These are phyloP conservation scores for Calendula officinalis DNA, from an alignment of 129 eudicot species.

Conservation along the genomic window DNA sequence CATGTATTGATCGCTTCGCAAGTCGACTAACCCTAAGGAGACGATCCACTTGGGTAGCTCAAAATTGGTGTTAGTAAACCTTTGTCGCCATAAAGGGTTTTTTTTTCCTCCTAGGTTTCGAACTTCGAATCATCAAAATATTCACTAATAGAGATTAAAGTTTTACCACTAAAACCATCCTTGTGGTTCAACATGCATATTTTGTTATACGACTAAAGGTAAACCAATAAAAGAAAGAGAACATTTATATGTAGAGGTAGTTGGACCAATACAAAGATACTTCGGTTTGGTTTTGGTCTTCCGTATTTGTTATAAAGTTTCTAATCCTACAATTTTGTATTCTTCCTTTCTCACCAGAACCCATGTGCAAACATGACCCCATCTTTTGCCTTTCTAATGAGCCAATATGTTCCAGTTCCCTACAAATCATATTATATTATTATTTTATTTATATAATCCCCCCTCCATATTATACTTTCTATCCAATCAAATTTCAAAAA, in stretches of 20 bases:
- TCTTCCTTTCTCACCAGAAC: constrained; percentile 36
- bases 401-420: constrained; percentile 22
- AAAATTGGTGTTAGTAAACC: too few relatives aligned
- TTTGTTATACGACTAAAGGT: constrained; percentile 1
- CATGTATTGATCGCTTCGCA: too few relatives aligned
- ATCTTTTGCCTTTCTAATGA: constrained; percentile 29
- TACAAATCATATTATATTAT: constrained; percentile 25
- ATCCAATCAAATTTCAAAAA: constrained; percentile 27
- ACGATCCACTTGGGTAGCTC: too few relatives aligned
- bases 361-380: constrained; percentile 49
- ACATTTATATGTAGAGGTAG: constrained; percentile 23
- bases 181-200: too few relatives aligned
- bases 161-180: too few relatives aligned
- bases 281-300: constrained; percentile 26
- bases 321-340: constrained; percentile 29
- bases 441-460: not conserved
- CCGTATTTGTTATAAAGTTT: constrained; percentile 6
- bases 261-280: constrained; percentile 48
- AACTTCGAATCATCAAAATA: too few relatives aligned
- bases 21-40: too few relatives aligned
- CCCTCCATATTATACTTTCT: constrained; percentile 27
- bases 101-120: too few relatives aligned
- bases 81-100: too few relatives aligned
- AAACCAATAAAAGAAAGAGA: not conserved
- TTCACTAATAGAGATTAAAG: too few relatives aligned